Base-by-base conservation (phyloP, 768 basidiomycete genomes). In the Boletellus ananas region DNA sequence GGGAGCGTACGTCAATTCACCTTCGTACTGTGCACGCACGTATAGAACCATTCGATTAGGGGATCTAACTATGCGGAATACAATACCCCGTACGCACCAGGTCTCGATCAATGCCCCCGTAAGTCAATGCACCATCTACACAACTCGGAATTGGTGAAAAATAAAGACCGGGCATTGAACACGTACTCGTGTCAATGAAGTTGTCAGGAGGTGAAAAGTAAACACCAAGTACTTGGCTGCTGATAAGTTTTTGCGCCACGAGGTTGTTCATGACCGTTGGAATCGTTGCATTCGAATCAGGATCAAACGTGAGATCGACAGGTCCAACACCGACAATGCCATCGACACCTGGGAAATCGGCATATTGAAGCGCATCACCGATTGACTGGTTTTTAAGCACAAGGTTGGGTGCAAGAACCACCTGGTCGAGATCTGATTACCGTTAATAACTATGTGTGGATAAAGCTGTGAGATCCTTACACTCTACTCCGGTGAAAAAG, bases 181-280 rank as follows among this genome's bases (percentile, higher is more conserved):
- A 39, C 56, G 54, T 23, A 55, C 56, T 51, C 1, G 34, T 51
- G 12, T 53, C 59, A 20, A 18, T 23, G 1, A 29, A 17, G 23
- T 18, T 52, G 4, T 31, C 48, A 3, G 56, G 31, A n/a, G 62
- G 60, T 4, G 51, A 38, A 29, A 59, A 59, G 34, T 48, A 59
- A 21, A 63, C 16, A n/a, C 56, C 56, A 4, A 63, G 12, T 17
- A 59, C 35, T 37, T 59, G 14, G 6, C 48, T 29, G 6, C 58
- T 14, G 45, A 65, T 47, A 3, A 54, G 20, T 6, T 47, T 41
- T 42, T 65, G 62, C 1, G 50, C 37, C 35, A 47, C 20, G 5
- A 58, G 54, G 34, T 64, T 62, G 44, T 58, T 14, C 40, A 58
- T 58, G 23, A 60, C 43, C 7, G 58, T 65, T 25, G 60, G 60